Base-by-base conservation (phyloP, 176 grass and related monocot species). In the Oryza meyeriana region DNA sequence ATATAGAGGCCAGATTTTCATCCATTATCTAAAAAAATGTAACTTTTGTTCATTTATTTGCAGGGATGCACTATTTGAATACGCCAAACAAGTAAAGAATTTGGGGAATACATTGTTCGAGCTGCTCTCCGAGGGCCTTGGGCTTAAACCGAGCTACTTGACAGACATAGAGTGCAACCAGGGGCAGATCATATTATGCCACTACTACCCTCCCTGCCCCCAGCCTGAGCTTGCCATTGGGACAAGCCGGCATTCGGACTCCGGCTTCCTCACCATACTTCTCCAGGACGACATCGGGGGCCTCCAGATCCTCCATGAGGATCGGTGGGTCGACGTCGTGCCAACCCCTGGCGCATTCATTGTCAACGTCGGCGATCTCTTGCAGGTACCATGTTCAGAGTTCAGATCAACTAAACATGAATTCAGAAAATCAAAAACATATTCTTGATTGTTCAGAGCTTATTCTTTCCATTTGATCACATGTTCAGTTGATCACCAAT, bases 191-290 rank as follows among this genome's bases (percentile, higher is more conserved):
- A 33, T 95, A 26, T 14, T 92, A 11, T 75, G 66, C 18, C 90
- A 95, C 62, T 95, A 92, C 18, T 95, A 88, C 50, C 93, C 93
- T 48, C 88, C 87, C 0, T 95, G 93, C 28, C 93, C 90, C 1
- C 76, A 92, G 79, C 93, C 93, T 40, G 85, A 92, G 36, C 71
- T 90, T 2, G 80, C 93, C 17, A 86, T 92, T 13, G 90, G 87
- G 13, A 84, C 59, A 61, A 88, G 34, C 93, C 57, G 77, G 45
- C 89, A 94, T 87, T 87, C 89, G 10, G 93, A 94, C 33, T 75
- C 81, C 0, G 69, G 87, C 45, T 92, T 94, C 88, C 35, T 94
- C 7, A 91, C 92, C 0, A 36, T 94, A 61, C 84, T 94, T 68
- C 87, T 94, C 18, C 92, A 94, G 61, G 92, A 94, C 10, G 59